These are phyloP conservation scores for Neurospora africana DNA, from an alignment of 495 filamentous ascomycete species.

Conservation along the genomic window DNA sequence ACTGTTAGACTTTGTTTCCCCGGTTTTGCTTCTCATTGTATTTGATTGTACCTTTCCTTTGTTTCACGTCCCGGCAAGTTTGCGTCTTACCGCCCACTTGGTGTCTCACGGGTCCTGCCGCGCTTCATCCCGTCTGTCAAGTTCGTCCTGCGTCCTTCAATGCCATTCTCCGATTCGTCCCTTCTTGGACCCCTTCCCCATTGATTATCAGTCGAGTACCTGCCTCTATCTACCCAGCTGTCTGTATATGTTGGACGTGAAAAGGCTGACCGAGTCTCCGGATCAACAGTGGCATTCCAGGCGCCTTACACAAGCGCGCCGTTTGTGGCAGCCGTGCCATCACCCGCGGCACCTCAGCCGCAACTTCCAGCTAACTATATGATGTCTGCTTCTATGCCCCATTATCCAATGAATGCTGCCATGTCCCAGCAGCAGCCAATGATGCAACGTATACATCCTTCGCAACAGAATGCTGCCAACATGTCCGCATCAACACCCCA, in stretches of 20 bases:
- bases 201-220: not conserved
- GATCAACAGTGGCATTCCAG: slow-evolving; percentile 40
- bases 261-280: slow-evolving; percentile 9
- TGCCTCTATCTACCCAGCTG: not conserved
- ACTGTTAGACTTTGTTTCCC: slow-evolving; percentile 1
- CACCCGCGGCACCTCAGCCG: slow-evolving; percentile 32
- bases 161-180: not conserved
- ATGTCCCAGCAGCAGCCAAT: slow-evolving; percentile 29
- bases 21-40: slow-evolving; percentile 1
- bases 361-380: slow-evolving; percentile 41
- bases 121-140: not conserved
- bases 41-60: not conserved
- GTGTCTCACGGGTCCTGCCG: not conserved
- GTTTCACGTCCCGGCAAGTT: not conserved
- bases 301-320: slow-evolving; percentile 41
- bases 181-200: not conserved
- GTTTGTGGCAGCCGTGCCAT: slow-evolving; percentile 34
- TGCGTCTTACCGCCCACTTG: not conserved
- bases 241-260: not conserved
- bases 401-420: slow-evolving; percentile 29
- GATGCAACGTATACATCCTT: slow-evolving; percentile 36
- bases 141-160: not conserved
- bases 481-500: slow-evolving; percentile 32
- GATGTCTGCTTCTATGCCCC: slow-evolving; percentile 31
- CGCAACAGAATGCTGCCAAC: slow-evolving; percentile 23